These are phyloP conservation scores for Vitis hybrid DNA, from an alignment of 177 flowering plant genomes.

Conservation along the genomic window DNA sequence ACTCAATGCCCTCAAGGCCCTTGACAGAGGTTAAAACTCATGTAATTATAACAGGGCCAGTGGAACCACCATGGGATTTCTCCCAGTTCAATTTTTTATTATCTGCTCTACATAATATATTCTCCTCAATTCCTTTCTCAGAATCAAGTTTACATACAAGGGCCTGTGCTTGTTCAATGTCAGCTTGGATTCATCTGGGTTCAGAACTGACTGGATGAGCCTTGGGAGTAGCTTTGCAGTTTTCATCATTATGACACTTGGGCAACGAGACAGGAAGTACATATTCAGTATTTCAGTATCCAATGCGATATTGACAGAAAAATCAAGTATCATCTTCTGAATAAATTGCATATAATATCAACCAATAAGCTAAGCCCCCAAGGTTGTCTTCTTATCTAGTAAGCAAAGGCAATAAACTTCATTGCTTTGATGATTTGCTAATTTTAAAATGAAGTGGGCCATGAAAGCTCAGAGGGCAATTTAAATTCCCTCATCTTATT, in stretches of 20 bases:
- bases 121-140: constrained; percentile 86
- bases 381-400: background rate
- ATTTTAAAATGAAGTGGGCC: background rate
- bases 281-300: background rate
- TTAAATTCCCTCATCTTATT: too few relatives aligned
- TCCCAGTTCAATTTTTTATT: constrained; percentile 45
- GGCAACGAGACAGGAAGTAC: too few relatives aligned
- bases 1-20: constrained; percentile 76
- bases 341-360: background rate
- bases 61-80: constrained; percentile 54
- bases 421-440: background rate
- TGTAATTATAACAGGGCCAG: constrained; percentile 63
- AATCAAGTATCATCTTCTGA: background rate
- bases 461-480: background rate
- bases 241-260: too few relatives aligned
- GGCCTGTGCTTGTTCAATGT: constrained; percentile 81
- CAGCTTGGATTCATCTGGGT: constrained; percentile 67
- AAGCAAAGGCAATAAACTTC: constrained; percentile 1
- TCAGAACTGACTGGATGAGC: constrained; percentile 84
- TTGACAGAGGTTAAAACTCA: constrained; percentile 65
- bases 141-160: constrained; percentile 82
- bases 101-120: constrained; percentile 56
- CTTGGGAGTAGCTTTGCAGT: constrained; percentile 55
- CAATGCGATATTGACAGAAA: background rate
- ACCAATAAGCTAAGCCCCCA: background rate